phyloP scores from a whole-genome alignment of 2,329 filamentous ascomycete genomes.

The Hypoxylon sp. region DNA sequence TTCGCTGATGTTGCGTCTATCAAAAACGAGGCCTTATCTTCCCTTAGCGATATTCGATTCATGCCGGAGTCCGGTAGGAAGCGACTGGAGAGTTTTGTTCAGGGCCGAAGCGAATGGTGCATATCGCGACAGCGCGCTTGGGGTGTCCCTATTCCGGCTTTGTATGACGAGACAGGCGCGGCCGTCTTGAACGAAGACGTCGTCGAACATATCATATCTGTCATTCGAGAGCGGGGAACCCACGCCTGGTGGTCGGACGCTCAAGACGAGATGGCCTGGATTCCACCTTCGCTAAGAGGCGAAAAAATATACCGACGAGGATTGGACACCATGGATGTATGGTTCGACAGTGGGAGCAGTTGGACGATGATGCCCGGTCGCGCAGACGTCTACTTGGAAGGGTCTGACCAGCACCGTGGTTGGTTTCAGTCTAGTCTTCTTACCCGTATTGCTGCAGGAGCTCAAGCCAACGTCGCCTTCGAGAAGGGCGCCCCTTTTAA shows the following conservation, averaged over 20 bases:
- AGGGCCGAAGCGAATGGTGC: constrained; percentile 93
- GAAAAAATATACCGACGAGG: constrained; percentile 73
- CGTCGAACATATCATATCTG: constrained; percentile 83
- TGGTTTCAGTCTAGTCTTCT: constrained; percentile 98
- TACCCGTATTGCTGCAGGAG: constrained; percentile 77
- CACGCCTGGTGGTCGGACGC: constrained; percentile 95
- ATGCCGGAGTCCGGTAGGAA: constrained; percentile 77
- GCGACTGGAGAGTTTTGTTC: constrained; percentile 84
- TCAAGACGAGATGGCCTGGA: constrained; percentile 78
- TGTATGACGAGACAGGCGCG: constrained; percentile 78
- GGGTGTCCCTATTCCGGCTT: constrained; percentile 94
- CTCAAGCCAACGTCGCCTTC: constrained; percentile 47
- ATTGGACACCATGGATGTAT: constrained; percentile 97
- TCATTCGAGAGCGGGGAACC: constrained; percentile 80
- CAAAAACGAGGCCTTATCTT: constrained; percentile 74
- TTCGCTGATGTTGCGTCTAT: constrained; percentile 91
- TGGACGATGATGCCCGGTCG: constrained; percentile 71
- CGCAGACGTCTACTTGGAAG: constrained; percentile 92
- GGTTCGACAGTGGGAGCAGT: constrained; percentile 97
- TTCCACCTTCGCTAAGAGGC: constrained; percentile 68
- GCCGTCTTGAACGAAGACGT: constrained; percentile 82
- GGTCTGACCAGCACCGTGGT: constrained; percentile 93
- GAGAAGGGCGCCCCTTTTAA: constrained; percentile 74
- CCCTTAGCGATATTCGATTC: constrained; percentile 78
- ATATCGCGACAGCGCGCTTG: constrained; percentile 95